Conservation (phyloP, 1,284 basidiomycete species). For the Mycena sp. region DNA sequence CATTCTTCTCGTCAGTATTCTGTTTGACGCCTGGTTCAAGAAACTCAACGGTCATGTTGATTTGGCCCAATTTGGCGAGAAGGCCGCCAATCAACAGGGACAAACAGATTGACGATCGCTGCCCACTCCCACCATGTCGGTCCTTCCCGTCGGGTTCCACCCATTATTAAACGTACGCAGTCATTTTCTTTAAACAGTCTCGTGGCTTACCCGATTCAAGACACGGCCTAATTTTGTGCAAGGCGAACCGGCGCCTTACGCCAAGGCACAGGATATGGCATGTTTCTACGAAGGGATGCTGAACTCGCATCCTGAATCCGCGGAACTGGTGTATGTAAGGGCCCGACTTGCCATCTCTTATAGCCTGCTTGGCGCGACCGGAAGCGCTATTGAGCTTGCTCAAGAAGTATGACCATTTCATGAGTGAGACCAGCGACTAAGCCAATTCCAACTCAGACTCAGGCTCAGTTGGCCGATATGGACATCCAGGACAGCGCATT, state of each 20-base stretch:
- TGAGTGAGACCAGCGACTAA: no score
- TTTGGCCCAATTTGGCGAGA: no score
- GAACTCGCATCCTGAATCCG: conserved; percentile 5
- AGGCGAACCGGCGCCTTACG: neutral
- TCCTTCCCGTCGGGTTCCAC: conserved; percentile 6
- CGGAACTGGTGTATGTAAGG: conserved; percentile 12
- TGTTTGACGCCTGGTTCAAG: no score
- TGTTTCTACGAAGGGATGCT: conserved; percentile 12
- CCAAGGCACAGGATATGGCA: neutral
- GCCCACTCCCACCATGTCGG: conserved; percentile 7
- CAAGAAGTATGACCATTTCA: conserved; percentile 11
- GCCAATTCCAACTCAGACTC: neutral
- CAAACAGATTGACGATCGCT: no score
- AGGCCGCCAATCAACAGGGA: no score
- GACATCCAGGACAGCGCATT: conserved; percentile 1
- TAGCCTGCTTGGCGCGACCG: conserved; percentile 2
- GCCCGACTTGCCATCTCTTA: conserved; percentile 9
- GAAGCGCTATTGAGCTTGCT: conserved; percentile 16
- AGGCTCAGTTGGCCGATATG: conserved; percentile 17
- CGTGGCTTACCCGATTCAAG: neutral
- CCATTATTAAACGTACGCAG: conserved; percentile 9
- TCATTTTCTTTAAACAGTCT: neutral
- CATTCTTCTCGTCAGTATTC: no score
- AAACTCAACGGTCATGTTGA: no score
- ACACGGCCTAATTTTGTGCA: conserved; percentile 11